Base-by-base conservation (phyloP, 257 asterid species). In the Handroanthus guayacan region DNA sequence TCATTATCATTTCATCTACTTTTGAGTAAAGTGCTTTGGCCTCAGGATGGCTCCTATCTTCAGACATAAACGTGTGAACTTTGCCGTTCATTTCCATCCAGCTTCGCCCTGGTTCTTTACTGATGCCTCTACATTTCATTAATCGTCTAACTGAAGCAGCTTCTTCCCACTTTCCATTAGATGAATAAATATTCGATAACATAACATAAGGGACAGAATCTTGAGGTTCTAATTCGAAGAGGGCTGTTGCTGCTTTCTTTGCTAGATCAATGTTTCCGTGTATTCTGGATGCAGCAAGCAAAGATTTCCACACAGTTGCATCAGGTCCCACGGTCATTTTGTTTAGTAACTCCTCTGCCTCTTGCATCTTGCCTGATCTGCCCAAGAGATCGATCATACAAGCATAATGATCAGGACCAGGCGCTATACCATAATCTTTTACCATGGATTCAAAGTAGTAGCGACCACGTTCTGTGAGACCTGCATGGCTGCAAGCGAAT, bases 401-500 rank as follows among this genome's bases (percentile, higher is more conserved):
- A 5, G 95, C 93, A 8, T 90, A 90, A 73, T 94, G 99, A 80
- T 89, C 88, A 3, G 88, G 90, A 11, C 93, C 82, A 2, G 95
- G 96, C 3, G 45, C 79, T 64, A 94, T 92, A 7, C 90, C 88
- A 41, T 89, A 78, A 63, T 86, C 88, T 47, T 82, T 74, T 25
- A 61, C 79, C 97, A 92, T 94, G 20, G 95, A 86, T 0, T 84
- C 79, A 6, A 92, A 92, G 82, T 81, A 84, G 75, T 16, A 45
- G 31, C 67, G 87, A 4, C 96, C 99, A 10, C 76, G 81, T 52
- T 85, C 96, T 8, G 84, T 86, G 10, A 94, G 91, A 50, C 99
- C 97, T 1, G 92, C 85, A 62, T 92, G 99, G 81, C 97, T 92
- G 86, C 97, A 94, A 69, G 99, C 97, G 55, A 92, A 94, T 3